Percentiles rank a stretch among this genome's conserved stretches.
These are phyloP conservation scores for Stropharia rugosoannulata DNA, from an alignment of 768 basidiomycete genomes.

Conservation along the genomic window DNA sequence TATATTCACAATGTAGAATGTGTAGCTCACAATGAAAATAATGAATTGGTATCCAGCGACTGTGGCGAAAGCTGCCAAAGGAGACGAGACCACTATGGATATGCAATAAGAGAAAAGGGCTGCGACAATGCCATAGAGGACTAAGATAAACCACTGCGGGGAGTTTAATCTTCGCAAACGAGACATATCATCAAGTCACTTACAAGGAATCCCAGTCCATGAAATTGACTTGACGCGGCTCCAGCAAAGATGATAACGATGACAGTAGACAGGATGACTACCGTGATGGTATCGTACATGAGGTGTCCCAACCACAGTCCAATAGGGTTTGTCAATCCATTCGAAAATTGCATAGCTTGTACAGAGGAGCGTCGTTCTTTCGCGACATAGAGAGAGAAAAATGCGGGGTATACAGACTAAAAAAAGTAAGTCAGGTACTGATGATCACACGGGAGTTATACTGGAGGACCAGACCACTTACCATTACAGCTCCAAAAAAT, in stretches of 20 bases:
- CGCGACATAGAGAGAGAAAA: constrained; percentile 76
- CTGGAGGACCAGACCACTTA: constrained; percentile 24
- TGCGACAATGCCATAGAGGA: constrained; percentile 68
- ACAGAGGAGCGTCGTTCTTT: constrained; percentile 70
- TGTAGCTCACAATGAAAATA: constrained; percentile 62
- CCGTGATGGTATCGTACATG: constrained; percentile 66
- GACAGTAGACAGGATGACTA: constrained; percentile 59
- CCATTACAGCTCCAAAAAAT: constrained; percentile 76
- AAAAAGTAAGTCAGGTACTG: not conserved
- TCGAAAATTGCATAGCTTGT: constrained; percentile 81
- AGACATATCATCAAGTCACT: not conserved
- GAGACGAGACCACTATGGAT: constrained; percentile 59
- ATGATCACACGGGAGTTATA: not conserved
- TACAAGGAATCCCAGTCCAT: constrained; percentile 66
- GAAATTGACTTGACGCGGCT: constrained; percentile 56
- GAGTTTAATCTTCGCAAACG: not conserved
- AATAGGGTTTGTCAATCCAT: constrained; percentile 67
- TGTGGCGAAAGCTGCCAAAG: constrained; percentile 71
- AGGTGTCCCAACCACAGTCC: constrained; percentile 82
- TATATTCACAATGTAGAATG: not conserved
- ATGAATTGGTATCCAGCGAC: constrained; percentile 74
- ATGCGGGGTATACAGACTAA: constrained; percentile 78
- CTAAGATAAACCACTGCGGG: constrained; percentile 65
- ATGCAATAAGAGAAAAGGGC: constrained; percentile 69
- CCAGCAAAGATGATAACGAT: constrained; percentile 65